These are phyloP conservation scores for Tolypocladium amazonense DNA, from an alignment of 2,329 filamentous ascomycete genomes.

Conservation along the genomic window DNA sequence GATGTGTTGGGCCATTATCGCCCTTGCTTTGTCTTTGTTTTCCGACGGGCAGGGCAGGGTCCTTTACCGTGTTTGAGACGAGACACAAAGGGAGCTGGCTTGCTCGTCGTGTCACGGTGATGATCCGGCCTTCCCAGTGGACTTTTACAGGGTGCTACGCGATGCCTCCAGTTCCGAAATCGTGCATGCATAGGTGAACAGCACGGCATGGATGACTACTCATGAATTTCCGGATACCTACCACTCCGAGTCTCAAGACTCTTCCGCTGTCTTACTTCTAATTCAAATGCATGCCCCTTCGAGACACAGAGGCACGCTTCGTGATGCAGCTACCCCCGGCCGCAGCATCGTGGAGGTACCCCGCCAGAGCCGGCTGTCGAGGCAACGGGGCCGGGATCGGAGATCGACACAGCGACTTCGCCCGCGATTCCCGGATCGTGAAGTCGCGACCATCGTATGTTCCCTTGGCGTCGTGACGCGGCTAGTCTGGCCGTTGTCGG, in stretches of 20 bases:
- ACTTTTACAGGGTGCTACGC: neutral
- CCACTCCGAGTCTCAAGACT: neutral
- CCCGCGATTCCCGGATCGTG: neutral
- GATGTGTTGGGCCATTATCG: neutral
- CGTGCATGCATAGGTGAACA: neutral
- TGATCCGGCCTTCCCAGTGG: neutral
- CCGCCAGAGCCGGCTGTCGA: neutral
- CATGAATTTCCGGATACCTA: neutral
- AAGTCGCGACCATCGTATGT: neutral
- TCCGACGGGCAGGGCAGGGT: neutral
- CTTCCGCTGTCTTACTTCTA: neutral
- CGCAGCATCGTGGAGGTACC: neutral
- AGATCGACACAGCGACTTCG: neutral
- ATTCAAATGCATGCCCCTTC: neutral
- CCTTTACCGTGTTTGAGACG: neutral
- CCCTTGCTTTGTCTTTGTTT: neutral
- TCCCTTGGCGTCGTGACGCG: neutral
- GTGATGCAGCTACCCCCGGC: neutral
- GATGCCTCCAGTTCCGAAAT: neutral
- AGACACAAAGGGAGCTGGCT: neutral
- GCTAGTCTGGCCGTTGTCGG: neutral
- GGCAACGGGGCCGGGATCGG: neutral
- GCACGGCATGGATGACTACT: neutral
- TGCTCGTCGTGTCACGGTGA: neutral
- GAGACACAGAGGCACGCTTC: neutral